Evolutionary conservation across 768 basidiomycete species (phyloP).

Genomic region (Gautieria morchelliformis): DNA sequence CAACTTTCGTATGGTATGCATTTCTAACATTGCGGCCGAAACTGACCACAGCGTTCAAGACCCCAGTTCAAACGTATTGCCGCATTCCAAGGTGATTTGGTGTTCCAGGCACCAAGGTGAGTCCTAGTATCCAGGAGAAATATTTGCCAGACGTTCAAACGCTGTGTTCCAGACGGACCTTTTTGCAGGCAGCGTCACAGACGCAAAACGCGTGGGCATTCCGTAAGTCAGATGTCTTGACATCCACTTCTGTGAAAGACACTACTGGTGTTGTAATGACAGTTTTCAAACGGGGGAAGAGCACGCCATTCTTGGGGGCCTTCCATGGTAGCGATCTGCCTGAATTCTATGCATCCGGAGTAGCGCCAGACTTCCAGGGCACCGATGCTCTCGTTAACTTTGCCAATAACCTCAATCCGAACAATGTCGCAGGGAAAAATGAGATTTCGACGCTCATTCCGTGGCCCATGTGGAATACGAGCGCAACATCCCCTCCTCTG

Average conservation of each 20-base stretch:
- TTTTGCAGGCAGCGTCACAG: constrained; percentile 21
- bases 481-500: constrained; percentile 1
- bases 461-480: constrained; percentile 12
- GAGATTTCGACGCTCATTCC: background rate
- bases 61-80: constrained; percentile 33
- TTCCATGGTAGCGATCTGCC: constrained; percentile 14
- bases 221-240: constrained; percentile 13
- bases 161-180: constrained; percentile 19
- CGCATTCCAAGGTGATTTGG: constrained; percentile 27
- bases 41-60: constrained; percentile 10
- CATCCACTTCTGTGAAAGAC: background rate
- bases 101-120: constrained; percentile 20
- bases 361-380: constrained; percentile 10
- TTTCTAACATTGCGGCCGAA: background rate
- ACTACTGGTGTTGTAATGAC: background rate
- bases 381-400: constrained; percentile 16
- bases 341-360: constrained; percentile 10
- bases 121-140: background rate
- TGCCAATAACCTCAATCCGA: constrained; percentile 20
- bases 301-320: constrained; percentile 18
- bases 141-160: background rate
- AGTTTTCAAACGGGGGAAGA: constrained; percentile 13
- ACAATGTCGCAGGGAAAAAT: constrained; percentile 9
- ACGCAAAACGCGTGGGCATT: constrained; percentile 26
- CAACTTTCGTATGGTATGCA: constrained; percentile 1